phyloP scores from a whole-genome alignment of 78 protist species.

The Polysphondylium violaceum region DNA sequence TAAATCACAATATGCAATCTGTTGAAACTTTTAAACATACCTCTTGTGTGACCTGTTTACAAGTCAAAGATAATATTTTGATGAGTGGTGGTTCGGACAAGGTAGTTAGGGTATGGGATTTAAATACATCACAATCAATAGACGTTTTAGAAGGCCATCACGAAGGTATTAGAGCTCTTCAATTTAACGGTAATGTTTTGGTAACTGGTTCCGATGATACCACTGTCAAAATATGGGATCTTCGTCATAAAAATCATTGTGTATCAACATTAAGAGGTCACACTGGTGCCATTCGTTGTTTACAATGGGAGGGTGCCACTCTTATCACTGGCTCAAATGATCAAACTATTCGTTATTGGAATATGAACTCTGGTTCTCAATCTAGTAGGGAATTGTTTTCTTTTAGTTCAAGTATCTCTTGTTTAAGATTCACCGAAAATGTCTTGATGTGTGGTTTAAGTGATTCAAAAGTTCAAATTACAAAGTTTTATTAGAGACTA shows the following conservation, averaged over 20 bases:
- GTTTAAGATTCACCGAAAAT: constrained; percentile 21
- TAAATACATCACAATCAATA: constrained; percentile 1
- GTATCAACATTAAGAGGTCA: constrained; percentile 19
- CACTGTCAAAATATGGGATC: constrained; percentile 67
- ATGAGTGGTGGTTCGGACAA: constrained; percentile 65
- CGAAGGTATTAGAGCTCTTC: constrained; percentile 68
- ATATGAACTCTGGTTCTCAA: constrained; percentile 15
- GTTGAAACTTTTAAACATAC: constrained; percentile 29
- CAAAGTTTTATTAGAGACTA: constrained; percentile 20
- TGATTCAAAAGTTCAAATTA: constrained; percentile 57
- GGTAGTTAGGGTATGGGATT: constrained; percentile 65
- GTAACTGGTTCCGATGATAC: constrained; percentile 76
- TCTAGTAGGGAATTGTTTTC: constrained; percentile 18
- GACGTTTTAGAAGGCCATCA: constrained; percentile 38
- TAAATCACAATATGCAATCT: constrained; percentile 10
- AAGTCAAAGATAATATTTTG: constrained; percentile 13
- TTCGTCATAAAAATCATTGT: neutral
- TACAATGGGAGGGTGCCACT: constrained; percentile 48
- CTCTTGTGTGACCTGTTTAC: constrained; percentile 55
- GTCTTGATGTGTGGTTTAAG: constrained; percentile 44
- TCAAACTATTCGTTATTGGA: constrained; percentile 56
- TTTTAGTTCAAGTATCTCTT: constrained; percentile 19
- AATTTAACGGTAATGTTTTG: constrained; percentile 50
- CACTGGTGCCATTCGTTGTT: constrained; percentile 44
- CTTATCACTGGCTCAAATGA: constrained; percentile 56